Percentiles rank a stretch among this genome's conserved stretches.
phyloP scores from a whole-genome alignment of 164 flowering plant species.

The Chimonanthus praecox region DNA sequence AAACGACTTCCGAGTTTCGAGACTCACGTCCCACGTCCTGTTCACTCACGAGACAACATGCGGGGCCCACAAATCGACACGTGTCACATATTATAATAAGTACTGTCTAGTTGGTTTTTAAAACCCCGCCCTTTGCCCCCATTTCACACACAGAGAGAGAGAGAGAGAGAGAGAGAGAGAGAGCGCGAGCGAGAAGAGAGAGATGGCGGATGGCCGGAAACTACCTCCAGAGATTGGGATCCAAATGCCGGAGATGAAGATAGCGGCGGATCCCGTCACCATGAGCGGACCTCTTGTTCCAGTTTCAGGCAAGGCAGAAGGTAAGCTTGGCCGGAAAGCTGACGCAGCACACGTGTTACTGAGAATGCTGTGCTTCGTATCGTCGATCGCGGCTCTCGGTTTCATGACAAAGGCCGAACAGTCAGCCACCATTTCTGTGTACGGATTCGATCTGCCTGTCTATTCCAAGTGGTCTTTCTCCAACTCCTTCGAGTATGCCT shows the following conservation, averaged over 20 bases:
- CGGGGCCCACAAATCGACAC: slow-evolving; percentile 1
- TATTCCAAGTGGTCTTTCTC: slow-evolving; percentile 77
- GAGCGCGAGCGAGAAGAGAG: too few species aligned
- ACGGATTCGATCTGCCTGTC: slow-evolving; percentile 63
- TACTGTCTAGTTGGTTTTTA: neutral
- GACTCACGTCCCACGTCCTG: neutral
- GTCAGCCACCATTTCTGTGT: slow-evolving; percentile 36
- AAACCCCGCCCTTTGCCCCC: neutral
- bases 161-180: neutral
- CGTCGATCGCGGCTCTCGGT: slow-evolving; percentile 38
- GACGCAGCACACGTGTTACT: slow-evolving; percentile 33
- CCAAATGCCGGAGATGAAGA: slow-evolving; percentile 34
- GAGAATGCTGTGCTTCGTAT: slow-evolving; percentile 41
- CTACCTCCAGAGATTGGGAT: slow-evolving; percentile 24
- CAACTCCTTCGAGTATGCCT: slow-evolving; percentile 64
- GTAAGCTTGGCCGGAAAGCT: slow-evolving; percentile 20
- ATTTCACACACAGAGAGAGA: neutral
- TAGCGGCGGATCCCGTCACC: slow-evolving; percentile 24
- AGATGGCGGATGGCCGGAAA: slow-evolving; percentile 17
- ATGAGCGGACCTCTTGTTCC: slow-evolving; percentile 37
- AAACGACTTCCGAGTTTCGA: too few species aligned
- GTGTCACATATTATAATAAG: neutral
- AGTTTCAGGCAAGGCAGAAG: neutral
- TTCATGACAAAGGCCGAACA: slow-evolving; percentile 63
- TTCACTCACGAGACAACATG: slow-evolving; percentile 8